These are phyloP conservation scores for Camelina neglecta DNA, from an alignment of 345 rosid genomes.

Conservation along the genomic window DNA sequence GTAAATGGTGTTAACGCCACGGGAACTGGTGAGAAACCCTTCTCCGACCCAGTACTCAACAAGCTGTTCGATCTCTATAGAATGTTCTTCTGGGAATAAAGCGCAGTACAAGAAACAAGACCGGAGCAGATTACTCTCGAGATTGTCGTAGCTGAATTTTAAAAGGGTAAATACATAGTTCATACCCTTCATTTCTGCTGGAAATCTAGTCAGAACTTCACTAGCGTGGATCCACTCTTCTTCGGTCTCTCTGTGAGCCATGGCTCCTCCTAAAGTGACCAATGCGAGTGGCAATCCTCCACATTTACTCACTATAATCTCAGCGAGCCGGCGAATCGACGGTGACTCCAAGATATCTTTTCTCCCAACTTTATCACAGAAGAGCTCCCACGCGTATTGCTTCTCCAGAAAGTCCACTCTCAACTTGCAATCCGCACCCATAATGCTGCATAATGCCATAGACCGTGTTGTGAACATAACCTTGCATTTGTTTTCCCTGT, in stretches of 20 bases:
- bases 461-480: conserved; percentile 48
- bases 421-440: conserved; percentile 36
- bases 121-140: conserved; percentile 47
- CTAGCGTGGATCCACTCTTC: conserved; percentile 55
- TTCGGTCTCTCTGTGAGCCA: conserved; percentile 54
- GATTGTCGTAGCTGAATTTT: conserved; percentile 53
- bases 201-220: conserved; percentile 45
- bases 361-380: conserved; percentile 37
- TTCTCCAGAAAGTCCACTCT: conserved; percentile 40
- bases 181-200: conserved; percentile 53
- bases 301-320: conserved; percentile 51
- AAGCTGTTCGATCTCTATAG: conserved; percentile 49
- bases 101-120: conserved; percentile 57
- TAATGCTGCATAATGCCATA: conserved; percentile 36
- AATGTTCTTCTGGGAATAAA: conserved; percentile 51
- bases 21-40: conserved; percentile 44
- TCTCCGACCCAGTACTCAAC: conserved; percentile 56
- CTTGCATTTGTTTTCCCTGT: conserved; percentile 43
- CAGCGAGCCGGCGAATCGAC: conserved; percentile 40
- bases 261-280: conserved; percentile 52
- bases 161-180: conserved; percentile 51
- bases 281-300: conserved; percentile 59
- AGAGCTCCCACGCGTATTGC: conserved; percentile 43
- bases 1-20: conserved; percentile 36
- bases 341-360: conserved; percentile 41